Evolutionary conservation across 768 basidiomycete genomes (phyloP).

Genomic region (Suillus ampliporus): DNA sequence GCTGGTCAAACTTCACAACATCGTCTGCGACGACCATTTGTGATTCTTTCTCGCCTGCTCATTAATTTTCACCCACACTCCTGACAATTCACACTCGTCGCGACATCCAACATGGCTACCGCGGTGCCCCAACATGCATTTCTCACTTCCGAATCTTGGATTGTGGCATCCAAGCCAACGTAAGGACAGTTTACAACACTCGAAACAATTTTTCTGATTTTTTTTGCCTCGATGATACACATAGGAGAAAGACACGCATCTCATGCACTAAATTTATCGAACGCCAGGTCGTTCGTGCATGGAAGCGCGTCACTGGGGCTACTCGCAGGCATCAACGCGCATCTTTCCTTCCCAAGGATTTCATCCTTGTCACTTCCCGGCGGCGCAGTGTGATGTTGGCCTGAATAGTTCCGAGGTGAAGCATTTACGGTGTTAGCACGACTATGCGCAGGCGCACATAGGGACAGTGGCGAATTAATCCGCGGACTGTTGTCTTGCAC

Average conservation of each 20-base stretch:
- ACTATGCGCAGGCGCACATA: neutral
- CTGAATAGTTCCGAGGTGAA: conserved; percentile 22
- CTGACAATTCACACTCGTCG: neutral
- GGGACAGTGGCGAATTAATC: neutral
- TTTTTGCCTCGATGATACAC: neutral
- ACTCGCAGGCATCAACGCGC: conserved; percentile 57
- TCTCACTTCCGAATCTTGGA: conserved; percentile 31
- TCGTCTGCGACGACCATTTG: neutral
- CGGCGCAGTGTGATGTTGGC: conserved; percentile 56
- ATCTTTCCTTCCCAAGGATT: conserved; percentile 62
- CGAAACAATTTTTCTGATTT: neutral
- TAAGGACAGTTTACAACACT: conserved; percentile 14
- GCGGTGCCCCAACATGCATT: conserved; percentile 19
- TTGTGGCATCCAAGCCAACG: conserved; percentile 30
- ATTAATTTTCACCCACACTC: neutral
- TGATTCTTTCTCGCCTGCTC: conserved; percentile 31
- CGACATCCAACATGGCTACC: conserved; percentile 5
- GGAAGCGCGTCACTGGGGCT: conserved; percentile 64
- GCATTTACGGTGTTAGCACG: neutral
- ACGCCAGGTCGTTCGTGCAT: conserved; percentile 61
- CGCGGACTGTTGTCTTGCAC: neutral
- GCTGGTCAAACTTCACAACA: neutral
- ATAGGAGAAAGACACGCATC: conserved; percentile 28
- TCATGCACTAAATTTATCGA: conserved; percentile 55
- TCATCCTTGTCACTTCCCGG: conserved; percentile 62